Base-by-base conservation (phyloP, 306 rosid genomes). In the Echinosophora koreensis region DNA sequence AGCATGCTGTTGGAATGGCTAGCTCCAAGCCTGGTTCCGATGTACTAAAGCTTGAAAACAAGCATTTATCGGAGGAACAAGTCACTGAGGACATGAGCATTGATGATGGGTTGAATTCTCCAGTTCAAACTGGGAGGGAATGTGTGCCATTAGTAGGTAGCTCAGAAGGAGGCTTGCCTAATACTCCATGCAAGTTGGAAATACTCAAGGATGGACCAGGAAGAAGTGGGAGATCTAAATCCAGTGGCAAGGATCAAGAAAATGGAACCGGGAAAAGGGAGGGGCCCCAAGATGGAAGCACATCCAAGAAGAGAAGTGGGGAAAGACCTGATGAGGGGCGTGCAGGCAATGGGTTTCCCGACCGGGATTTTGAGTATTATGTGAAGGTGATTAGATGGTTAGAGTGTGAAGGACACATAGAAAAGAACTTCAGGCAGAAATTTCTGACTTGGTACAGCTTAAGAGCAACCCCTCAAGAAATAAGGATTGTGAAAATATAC, bases 371-470 rank as follows among this genome's bases (percentile, higher is more conserved):
- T 35, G 97, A 92, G 91, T 89, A 91, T 81, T 90, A 87, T 71
- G 97, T 96, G 84, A 96, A 96, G 83, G 82, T 88, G 79, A 89
- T 96, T 77, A 88, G 98, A 80, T 84, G 94, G 92, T 78, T 96
- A 84, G 99, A 96, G 84, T 91, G 98, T 49, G 93, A 89, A 73
- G 99, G 99, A 9, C 98, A 91, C 61, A 87, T 96, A 8, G 98
- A 92, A 76, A 90, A 92, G 93, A 88, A 87, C 84, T 92, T 96
- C 86, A 88, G 98, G 89, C 97, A 91, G 87, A 96, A 91, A 56
- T 92, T 96, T 82, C 89, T 96, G 76, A 96, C 98, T 57, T 96
- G 97, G 99, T 96, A 87, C 71, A 91, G 98, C 84, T 86, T 96
- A 81, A 92, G 96, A 83, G 96, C 99, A 54, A 88, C 90, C 5